A percentile compares a stretch with the other conserved stretches of the same genome.
Evolutionary conservation across 2,329 filamentous ascomycete genomes (phyloP).

Genomic region (Alternaria sp.): DNA sequence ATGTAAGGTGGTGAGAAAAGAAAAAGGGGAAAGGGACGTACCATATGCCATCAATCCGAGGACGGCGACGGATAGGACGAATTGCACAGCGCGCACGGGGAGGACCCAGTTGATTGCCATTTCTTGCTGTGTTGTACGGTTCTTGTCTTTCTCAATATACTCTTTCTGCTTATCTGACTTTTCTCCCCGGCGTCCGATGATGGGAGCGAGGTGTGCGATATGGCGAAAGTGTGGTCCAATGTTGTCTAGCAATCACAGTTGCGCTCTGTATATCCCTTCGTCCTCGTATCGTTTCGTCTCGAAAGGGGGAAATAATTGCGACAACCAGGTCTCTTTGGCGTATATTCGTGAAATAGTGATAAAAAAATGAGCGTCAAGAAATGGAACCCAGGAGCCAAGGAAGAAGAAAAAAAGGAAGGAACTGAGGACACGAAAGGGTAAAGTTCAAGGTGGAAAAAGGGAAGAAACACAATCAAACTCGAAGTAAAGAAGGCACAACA

Average conservation of each 20-base stretch:
- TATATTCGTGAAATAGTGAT: not conserved
- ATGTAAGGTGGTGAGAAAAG: not conserved
- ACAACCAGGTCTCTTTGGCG: not conserved
- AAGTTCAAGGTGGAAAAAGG: not conserved
- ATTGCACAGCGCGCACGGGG: slow-evolving; percentile 73
- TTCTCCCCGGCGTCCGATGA: not conserved
- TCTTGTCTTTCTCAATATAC: not conserved
- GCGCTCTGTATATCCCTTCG: not conserved
- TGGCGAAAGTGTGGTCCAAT: not conserved
- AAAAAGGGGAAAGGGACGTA: slow-evolving; percentile 42
- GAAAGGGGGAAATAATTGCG: not conserved
- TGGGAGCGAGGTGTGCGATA: not conserved
- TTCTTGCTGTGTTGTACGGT: not conserved
- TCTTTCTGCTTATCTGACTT: not conserved
- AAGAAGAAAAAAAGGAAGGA: not conserved
- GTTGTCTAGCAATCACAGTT: not conserved
- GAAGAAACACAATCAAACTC: not conserved
- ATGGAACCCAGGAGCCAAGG: not conserved
- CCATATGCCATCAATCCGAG: slow-evolving; percentile 79
- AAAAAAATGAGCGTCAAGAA: slow-evolving; percentile 1
- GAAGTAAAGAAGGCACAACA: too few relatives aligned
- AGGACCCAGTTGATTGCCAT: slow-evolving; percentile 67
- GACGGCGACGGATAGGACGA: slow-evolving; percentile 75
- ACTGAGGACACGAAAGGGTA: not conserved
- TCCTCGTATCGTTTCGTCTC: not conserved